Base-by-base conservation (phyloP, 441 rosid genomes). In the Cnidoscolus chayamansa region DNA sequence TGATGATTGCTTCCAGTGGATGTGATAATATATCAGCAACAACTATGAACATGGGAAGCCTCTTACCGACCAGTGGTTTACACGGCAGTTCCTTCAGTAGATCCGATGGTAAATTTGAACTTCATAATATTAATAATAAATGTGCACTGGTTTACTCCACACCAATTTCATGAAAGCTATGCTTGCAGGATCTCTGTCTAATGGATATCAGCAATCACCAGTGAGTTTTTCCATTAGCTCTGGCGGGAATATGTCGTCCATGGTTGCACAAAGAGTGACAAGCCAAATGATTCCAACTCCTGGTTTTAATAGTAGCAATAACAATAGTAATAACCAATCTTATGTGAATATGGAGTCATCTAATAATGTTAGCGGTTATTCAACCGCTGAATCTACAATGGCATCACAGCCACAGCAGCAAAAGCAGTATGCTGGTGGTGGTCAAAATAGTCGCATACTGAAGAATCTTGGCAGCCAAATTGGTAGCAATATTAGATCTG, bases 221-320 rank as follows among this genome's bases (percentile, higher is more conserved):
- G 82, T 89, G 69, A 91, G 85, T 83, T 87, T 78, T 86, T 76
- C 91, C 67, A 78, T 90, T 76, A 87, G 87, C 81, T 87, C 98
- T 67, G 84, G 90, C 83, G 97, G 93, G 59, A 92, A 81, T 81
- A 82, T 92, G 85, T 74, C 97, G 64, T 84, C 97, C 40, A 78
- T 85, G 84, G 87, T 86, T 57, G 80, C 81, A 43, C 96, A 82
- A 58, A 86, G 97, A 82, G 85, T 81, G 81, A 67, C 88, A 70
- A 86, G 90, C 81, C 98, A 94, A 78, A 96, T 96, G 99, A 94
- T 96, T 81, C 99, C 99, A 72, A 91, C 99, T 45, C 98, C 99
- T 59, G 97, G 98, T 62, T 88, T 88, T 73, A 91, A 82, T 73
- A 88, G 78, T 72, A 85, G 56, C 77, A 90, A 50, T 68, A 82